Evolutionary conservation across 139 green algal genomes (phyloP).

Genomic region (Closterium sp.): DNA sequence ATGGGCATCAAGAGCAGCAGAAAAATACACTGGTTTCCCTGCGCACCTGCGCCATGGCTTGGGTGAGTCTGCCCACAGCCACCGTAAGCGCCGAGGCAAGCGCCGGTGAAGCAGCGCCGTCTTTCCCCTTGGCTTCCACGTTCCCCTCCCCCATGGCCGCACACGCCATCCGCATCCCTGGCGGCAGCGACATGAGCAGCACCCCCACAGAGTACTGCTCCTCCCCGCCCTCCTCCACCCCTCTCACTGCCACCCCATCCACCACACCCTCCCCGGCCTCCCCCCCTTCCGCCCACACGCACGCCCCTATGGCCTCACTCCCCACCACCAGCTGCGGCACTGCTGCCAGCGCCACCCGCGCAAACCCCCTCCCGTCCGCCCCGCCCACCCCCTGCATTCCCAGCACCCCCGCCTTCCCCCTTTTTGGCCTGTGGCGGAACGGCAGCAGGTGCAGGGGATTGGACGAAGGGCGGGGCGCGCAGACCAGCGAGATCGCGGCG

Average conservation of each 20-base stretch:
- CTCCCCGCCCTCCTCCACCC: background rate
- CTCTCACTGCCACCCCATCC: background rate
- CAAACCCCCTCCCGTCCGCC: background rate
- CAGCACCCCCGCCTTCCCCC: background rate
- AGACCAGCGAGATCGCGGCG: background rate
- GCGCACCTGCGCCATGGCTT: background rate
- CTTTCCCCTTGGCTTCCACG: background rate
- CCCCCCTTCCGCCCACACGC: background rate
- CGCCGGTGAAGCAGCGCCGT: background rate
- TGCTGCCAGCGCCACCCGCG: background rate
- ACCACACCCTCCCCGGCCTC: background rate
- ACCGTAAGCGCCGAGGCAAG: background rate
- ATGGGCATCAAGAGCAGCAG: background rate
- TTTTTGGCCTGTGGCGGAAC: background rate
- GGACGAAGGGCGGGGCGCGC: too few species aligned
- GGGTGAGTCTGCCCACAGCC: background rate
- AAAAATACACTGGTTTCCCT: background rate
- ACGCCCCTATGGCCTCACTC: background rate
- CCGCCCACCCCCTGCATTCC: background rate
- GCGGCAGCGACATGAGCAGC: background rate
- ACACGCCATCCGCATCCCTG: background rate
- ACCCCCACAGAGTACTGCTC: background rate
- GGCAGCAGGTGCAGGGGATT: background rate
- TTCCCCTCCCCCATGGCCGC: background rate
- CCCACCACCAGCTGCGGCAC: background rate